Conservation (phyloP, 2,329 filamentous ascomycete species). For the Grosmannia clavigera region DNA sequence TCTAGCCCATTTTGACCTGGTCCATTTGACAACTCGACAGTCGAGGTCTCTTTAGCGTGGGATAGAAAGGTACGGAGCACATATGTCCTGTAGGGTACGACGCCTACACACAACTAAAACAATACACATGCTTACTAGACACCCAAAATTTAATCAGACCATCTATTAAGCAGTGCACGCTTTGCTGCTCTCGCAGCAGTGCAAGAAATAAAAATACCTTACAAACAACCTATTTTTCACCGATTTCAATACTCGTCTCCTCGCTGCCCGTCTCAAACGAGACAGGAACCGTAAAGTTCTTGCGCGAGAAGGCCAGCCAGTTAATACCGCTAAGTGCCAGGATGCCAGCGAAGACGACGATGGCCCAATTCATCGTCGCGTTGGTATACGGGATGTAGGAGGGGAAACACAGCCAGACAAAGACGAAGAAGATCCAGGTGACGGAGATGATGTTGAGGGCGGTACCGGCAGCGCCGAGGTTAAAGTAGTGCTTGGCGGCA, state of each 20-base stretch:
- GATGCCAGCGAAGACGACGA: conserved; percentile 1
- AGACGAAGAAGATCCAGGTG: not conserved
- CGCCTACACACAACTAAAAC: too few species aligned
- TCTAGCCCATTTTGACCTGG: too few species aligned
- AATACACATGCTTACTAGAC: too few species aligned
- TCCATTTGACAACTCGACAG: too few species aligned
- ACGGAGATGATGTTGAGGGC: not conserved
- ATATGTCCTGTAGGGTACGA: too few species aligned
- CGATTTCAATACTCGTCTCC: not conserved
- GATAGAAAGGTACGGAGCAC: too few species aligned
- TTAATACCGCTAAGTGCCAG: not conserved
- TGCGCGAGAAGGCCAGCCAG: conserved; percentile 1
- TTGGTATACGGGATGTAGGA: not conserved
- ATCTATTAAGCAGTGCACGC: too few species aligned
- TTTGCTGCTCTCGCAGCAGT: too few species aligned
- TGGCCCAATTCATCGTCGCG: conserved; percentile 3
- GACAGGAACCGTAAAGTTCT: not conserved
- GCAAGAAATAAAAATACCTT: not conserved
- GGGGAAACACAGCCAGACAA: conserved; percentile 5
- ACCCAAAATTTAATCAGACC: too few species aligned
- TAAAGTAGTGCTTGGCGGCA: not conserved
- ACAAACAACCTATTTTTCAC: not conserved
- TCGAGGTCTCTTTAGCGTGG: too few species aligned
- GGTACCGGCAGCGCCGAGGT: not conserved
- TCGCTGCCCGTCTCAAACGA: not conserved